Conservation (phyloP, 2,329 filamentous ascomycete species). For the Cercospora sp. region DNA sequence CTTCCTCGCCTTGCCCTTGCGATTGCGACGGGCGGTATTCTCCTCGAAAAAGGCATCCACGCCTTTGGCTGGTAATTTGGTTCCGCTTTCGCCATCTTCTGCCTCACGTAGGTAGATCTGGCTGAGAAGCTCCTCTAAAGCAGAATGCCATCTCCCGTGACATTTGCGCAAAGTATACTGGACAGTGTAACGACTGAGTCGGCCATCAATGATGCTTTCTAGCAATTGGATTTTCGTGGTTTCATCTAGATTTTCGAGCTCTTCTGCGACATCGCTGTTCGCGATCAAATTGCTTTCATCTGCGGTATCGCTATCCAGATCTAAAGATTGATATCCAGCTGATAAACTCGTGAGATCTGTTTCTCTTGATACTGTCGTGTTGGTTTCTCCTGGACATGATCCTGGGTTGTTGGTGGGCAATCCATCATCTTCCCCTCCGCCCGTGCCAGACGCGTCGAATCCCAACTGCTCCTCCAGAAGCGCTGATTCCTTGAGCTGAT, state of each 20-base stretch:
- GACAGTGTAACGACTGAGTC: conserved; percentile 64
- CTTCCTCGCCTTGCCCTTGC: conserved; percentile 48
- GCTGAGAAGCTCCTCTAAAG: conserved; percentile 79
- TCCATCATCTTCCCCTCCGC: conserved; percentile 44
- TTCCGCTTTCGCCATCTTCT: conserved; percentile 50
- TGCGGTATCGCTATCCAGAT: conserved; percentile 25
- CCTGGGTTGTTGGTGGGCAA: conserved; percentile 29
- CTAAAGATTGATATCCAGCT: conserved; percentile 46
- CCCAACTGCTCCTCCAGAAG: conserved; percentile 62
- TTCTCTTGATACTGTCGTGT: conserved; percentile 45
- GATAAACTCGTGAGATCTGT: conserved; percentile 54
- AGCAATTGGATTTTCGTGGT: conserved; percentile 66
- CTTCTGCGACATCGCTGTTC: conserved; percentile 31
- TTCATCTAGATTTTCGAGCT: conserved; percentile 50
- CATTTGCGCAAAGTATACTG: conserved; percentile 66
- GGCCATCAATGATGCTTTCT: conserved; percentile 67
- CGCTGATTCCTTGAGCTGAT: conserved; percentile 65
- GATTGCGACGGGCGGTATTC: conserved; percentile 49
- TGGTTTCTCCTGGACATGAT: conserved; percentile 41
- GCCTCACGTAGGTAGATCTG: conserved; percentile 73
- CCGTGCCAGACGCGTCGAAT: conserved; percentile 76
- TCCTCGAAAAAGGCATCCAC: conserved; percentile 77
- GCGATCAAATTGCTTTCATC: conserved; percentile 30
- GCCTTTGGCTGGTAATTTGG: conserved; percentile 60
- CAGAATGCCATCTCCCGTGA: conserved; percentile 64